A percentile compares a stretch with the other conserved stretches of the same genome.
These are phyloP conservation scores for Aureobasidium pullulans DNA, from an alignment of 2,329 filamentous ascomycete species.

Conservation along the genomic window DNA sequence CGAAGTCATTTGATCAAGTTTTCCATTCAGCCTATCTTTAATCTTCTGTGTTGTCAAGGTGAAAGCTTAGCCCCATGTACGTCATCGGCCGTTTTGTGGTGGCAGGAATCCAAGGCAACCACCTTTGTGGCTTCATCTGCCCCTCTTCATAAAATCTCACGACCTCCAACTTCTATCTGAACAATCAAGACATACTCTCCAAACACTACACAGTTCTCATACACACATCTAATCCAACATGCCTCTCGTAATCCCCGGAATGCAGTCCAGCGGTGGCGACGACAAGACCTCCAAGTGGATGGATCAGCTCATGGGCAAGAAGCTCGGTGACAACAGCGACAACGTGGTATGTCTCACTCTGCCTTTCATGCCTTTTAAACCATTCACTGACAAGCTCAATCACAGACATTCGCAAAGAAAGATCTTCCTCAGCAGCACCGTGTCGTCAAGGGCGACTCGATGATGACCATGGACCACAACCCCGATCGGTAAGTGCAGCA, in stretches of 20 bases:
- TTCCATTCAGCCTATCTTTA: not conserved
- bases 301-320: slow-evolving; percentile 45
- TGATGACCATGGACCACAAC: slow-evolving; percentile 41
- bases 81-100: slow-evolving; percentile 10
- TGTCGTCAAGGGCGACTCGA: slow-evolving; percentile 38
- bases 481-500: slow-evolving; percentile 33
- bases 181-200: not conserved
- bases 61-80: not conserved
- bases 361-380: not conserved
- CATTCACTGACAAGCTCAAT: not conserved
- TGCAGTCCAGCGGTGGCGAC: slow-evolving; percentile 30
- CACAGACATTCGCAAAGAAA: slow-evolving; percentile 43
- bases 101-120: slow-evolving; percentile 12
- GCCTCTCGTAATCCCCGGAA: slow-evolving; percentile 46
- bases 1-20: slow-evolving; percentile 1
- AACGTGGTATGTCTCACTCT: slow-evolving; percentile 31
- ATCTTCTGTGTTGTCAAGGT: not conserved
- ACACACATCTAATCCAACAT: slow-evolving; percentile 23
- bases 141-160: not conserved
- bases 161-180: not conserved
- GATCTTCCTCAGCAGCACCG: slow-evolving; percentile 43
- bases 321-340: slow-evolving; percentile 40
- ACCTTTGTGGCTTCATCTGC: slow-evolving; percentile 10
- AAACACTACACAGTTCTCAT: not conserved
- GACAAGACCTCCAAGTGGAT: slow-evolving; percentile 41